A percentile compares a stretch with the other conserved stretches of the same genome.
Evolutionary conservation across 202 grass and related monocot species (phyloP).

Genomic region (Carex arenaria): DNA sequence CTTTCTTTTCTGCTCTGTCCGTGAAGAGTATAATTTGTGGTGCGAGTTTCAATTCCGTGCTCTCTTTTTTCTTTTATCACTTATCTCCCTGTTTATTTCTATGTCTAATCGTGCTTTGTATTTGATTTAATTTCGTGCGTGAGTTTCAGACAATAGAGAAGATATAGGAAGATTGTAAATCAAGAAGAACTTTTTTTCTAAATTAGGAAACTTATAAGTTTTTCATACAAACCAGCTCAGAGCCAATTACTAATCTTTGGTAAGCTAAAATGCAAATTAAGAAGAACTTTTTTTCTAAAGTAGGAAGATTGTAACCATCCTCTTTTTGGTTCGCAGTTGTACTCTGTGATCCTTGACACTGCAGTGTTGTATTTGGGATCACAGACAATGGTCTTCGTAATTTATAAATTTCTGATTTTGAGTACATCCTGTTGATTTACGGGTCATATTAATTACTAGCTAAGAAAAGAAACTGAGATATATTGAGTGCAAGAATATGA

Average conservation of each 20-base stretch:
- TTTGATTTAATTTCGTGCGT: background rate
- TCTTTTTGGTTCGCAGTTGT: background rate
- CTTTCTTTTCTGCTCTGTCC: too few species aligned
- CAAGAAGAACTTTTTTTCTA: too few species aligned
- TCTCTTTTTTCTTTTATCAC: background rate
- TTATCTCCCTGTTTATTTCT: background rate
- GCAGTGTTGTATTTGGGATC: too few species aligned
- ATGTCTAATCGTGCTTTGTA: background rate
- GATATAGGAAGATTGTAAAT: constrained; percentile 14
- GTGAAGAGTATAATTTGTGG: constrained; percentile 34
- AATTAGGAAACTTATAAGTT: background rate
- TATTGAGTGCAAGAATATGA: too few species aligned
- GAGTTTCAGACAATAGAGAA: background rate
- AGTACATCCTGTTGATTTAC: too few species aligned
- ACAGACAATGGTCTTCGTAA: too few species aligned
- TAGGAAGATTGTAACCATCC: background rate
- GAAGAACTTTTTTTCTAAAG: background rate
- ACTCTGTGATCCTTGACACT: too few species aligned
- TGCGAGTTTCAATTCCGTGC: constrained; percentile 13
- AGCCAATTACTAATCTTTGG: background rate
- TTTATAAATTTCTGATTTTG: too few species aligned
- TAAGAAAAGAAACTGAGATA: too few species aligned
- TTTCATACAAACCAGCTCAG: background rate
- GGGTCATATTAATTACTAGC: too few species aligned
- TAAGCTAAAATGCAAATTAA: background rate